These are phyloP conservation scores for Phytophthora pseudosyringae DNA, from an alignment of 352 stramenopile genomes.

Conservation along the genomic window DNA sequence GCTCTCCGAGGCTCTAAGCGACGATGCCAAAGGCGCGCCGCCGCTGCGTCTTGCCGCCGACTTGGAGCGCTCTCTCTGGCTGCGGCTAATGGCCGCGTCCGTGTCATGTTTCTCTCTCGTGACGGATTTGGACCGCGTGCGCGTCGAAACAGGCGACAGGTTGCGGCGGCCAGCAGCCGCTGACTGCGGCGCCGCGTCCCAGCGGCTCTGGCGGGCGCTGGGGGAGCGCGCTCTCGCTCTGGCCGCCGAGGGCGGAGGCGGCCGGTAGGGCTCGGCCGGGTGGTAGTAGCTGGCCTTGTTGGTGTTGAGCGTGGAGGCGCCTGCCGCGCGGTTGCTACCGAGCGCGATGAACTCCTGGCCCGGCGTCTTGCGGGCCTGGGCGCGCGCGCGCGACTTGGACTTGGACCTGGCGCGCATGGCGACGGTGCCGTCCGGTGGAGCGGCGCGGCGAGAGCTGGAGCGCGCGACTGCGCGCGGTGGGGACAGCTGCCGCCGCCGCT, in stretches of 20 bases:
- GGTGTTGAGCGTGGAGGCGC: constrained; percentile 35
- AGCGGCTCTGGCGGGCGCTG: not conserved
- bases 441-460: not conserved
- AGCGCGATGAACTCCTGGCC: constrained; percentile 61
- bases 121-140: constrained; percentile 57
- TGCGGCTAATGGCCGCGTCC: constrained; percentile 21
- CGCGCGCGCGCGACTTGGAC: constrained; percentile 59
- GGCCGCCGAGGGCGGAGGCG: not conserved
- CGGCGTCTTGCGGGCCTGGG: constrained; percentile 28
- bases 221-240: constrained; percentile 41
- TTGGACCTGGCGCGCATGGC: constrained; percentile 60
- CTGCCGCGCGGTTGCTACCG: constrained; percentile 35
- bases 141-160: constrained; percentile 29
- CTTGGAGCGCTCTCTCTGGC: constrained; percentile 39
- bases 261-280: constrained; percentile 14
- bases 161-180: constrained; percentile 13
- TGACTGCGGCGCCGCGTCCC: not conserved
- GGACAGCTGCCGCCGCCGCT: constrained; percentile 55
- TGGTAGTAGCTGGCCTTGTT: constrained; percentile 50
- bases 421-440: constrained; percentile 22
- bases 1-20: not conserved
- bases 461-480: constrained; percentile 20
- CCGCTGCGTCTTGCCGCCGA: constrained; percentile 41
- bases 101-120: constrained; percentile 32
- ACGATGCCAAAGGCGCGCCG: constrained; percentile 7